A percentile compares a stretch with the other conserved stretches of the same genome.
These are phyloP conservation scores for Irpex sp. DNA, from an alignment of 1,284 basidiomycete genomes.

Conservation along the genomic window DNA sequence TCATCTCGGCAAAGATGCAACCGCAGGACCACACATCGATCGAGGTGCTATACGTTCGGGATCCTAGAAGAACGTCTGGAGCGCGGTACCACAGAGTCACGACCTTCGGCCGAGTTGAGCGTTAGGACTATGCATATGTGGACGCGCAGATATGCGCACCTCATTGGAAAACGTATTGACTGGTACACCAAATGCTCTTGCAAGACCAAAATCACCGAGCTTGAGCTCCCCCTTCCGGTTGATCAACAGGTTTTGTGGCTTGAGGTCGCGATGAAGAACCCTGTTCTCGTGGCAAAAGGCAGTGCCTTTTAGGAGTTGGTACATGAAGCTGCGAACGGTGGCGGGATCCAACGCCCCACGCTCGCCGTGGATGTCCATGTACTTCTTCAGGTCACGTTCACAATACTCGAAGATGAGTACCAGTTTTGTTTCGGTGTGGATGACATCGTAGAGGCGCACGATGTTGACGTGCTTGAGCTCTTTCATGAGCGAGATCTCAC, in stretches of 20 bases:
- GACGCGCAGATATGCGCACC: slow-evolving; percentile 38
- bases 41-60: slow-evolving; percentile 95
- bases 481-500: slow-evolving; percentile 96
- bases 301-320: slow-evolving; percentile 94
- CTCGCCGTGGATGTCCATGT: slow-evolving; percentile 98
- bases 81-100: slow-evolving; percentile 99
- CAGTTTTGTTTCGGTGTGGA: slow-evolving; percentile 97
- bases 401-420: slow-evolving; percentile 99
- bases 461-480: slow-evolving; percentile 95
- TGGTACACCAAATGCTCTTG: slow-evolving; percentile 93
- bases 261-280: slow-evolving; percentile 95
- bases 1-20: slow-evolving; percentile 99
- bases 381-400: slow-evolving; percentile 98
- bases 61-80: slow-evolving; percentile 96
- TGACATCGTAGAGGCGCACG: slow-evolving; percentile 96
- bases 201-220: slow-evolving; percentile 94
- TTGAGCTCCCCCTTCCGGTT: slow-evolving; percentile 97
- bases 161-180: slow-evolving; percentile 97
- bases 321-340: slow-evolving; percentile 97
- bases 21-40: slow-evolving; percentile 99
- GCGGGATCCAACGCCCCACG: slow-evolving; percentile 90
- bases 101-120: slow-evolving; percentile 49
- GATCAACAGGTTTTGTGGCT: slow-evolving; percentile 97
- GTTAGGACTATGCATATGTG: background rate
- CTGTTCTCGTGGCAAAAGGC: slow-evolving; percentile 99